Evolutionary conservation across 2,329 filamentous ascomycete genomes (phyloP), one percentile per base, ranked within the genome.

Genomic region (Nemania sp.): DNA sequence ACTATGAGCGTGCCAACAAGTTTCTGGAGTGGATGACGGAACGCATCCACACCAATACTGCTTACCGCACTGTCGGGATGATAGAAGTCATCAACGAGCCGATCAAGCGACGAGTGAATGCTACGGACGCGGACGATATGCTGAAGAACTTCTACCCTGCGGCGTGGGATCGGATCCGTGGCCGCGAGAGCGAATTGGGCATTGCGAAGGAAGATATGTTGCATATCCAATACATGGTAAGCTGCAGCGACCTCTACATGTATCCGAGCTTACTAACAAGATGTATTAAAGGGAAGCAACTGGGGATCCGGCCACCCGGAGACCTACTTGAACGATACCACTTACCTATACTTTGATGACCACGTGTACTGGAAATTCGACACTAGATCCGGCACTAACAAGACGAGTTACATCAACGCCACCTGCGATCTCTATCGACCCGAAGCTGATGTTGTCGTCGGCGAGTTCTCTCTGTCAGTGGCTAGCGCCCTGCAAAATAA

Each of bases 381-480:
- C 69, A 71, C 77, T 1, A 75, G 76, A 20, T 80, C 87, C 18
- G 66, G 78, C 0, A 78, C 80, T 0, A 81, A 79, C 8, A 81
- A 88, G 66, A 76, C 79, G 1, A 81, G 79, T n/a, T 89, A 89
- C 71, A 80, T 90, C 2, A 85, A 85, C 2, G 65, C 62, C 6
- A 56, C 63, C 29, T 89, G 87, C 77, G 79, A 72, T n/a, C 79
- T 81, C 64, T 77, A 84, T 67, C 80, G 64, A 24, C 72, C 68
- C 35, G 72, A 75, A 22, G 78, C 73, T 26, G 83, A 84, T 2
- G 81, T 84, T 11, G 79, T 89, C n/a, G 83, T 89, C 2, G 87
- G 87, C 38, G 88, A 90, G 74, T 90, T 86, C 82, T 84, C 82
- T 54, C 75, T 90, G 2, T 81, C 80, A 32, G 81, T 86, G 0